Base-by-base conservation (phyloP, 345 rosid species). In the Leavenworthia alabamica region DNA sequence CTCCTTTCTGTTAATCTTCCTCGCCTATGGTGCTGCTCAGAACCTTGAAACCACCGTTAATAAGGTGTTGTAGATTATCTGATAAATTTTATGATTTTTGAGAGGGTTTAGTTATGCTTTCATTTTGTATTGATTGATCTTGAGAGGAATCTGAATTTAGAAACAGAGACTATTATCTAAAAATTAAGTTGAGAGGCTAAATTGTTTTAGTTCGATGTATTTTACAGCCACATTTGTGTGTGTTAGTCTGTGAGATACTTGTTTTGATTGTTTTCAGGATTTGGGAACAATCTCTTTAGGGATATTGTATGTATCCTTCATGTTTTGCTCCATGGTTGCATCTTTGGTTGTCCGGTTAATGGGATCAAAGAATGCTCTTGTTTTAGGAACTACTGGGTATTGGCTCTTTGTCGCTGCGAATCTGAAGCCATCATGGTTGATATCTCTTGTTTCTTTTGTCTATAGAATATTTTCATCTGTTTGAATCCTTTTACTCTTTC, bases 11-110 rank as follows among this genome's bases (percentile, higher is more conserved):
- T 78, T 91, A 48, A 58, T 91, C 57, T 91, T 91, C 71, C 86
- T 80, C 55, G 86, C 96, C 48, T 91, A 75, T 45, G 98, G 98
- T 53, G 98, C 96, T 62, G 96, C 98, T 62, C 96, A 92, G 81
- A 92, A 92, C 78, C 82, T 92, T 12, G 87, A 92, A 75, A 86
- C 87, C 9, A 88, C 88, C 20, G 70, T 92, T 64, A 88, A 92
- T 62, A 71, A 85, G 36, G 96, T 92, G 52, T 31, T 92, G 52
- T 31, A 31, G 1, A 33, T 33, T 3, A 8, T n/a, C n/a, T n/a
- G n/a, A n/a, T n/a, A n/a, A n/a, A n/a, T n/a, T n/a, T n/a, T n/a
- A n/a, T n/a, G n/a, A n/a, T n/a, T n/a, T n/a, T n/a, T n/a, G n/a
- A n/a, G n/a, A 6, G 17, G 17, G 17, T 19, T 19, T 0, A 20